phyloP scores from a whole-genome alignment of 768 basidiomycete species.

The Boletellus emodensis region DNA sequence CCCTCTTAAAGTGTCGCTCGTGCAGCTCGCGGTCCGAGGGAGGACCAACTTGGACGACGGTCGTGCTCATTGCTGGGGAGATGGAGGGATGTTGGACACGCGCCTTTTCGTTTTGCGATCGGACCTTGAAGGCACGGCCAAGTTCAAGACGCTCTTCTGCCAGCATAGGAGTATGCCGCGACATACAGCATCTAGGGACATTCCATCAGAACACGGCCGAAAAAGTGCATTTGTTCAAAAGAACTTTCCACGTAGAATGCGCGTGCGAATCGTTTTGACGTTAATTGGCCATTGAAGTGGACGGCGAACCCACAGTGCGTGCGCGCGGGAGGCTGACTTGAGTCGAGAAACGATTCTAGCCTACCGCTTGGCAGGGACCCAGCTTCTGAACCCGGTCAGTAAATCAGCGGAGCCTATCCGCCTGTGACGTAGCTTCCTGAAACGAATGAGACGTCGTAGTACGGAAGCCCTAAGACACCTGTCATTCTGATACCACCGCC shows the following conservation, averaged over 20 bases:
- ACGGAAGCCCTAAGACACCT: not conserved
- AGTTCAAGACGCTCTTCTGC: not conserved
- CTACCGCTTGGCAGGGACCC: not conserved
- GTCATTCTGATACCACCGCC: not conserved
- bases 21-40: not conserved
- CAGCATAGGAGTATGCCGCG: not conserved
- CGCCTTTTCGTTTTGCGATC: not conserved
- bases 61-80: slow-evolving; percentile 8
- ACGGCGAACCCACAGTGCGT: too few species aligned
- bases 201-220: slow-evolving; percentile 18
- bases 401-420: not conserved
- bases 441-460: not conserved
- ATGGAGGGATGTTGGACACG: not conserved
- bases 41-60: not conserved
- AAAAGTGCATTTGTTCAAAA: slow-evolving; percentile 3
- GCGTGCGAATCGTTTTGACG: slow-evolving; percentile 1
- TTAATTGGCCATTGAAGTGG: too few species aligned
- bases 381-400: not conserved
- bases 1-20: not conserved
- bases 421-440: not conserved
- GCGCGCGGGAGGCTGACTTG: too few species aligned
- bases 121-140: not conserved
- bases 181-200: not conserved
- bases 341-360: too few species aligned
- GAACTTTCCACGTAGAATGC: slow-evolving; percentile 14